Evolutionary conservation across 129 eudicot species (phyloP), one percentile per base, ranked within the genome.

Genomic region (Lactuca saligna): DNA sequence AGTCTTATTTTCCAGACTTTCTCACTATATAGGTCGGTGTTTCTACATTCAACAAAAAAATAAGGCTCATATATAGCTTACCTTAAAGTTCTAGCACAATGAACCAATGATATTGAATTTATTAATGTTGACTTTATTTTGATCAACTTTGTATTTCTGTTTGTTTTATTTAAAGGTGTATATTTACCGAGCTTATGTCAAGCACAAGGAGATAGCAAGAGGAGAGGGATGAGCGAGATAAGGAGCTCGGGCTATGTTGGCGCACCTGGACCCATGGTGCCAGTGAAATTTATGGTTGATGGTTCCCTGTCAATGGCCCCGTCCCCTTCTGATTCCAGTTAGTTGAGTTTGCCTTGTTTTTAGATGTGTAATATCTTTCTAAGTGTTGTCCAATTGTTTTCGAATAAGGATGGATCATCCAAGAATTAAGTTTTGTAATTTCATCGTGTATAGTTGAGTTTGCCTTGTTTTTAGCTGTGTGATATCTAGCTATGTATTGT

Each of bases 221-320:
- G 98, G 5, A 82, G 98, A 13, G 91, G 65, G 48, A 88, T 92
- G 98, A 78, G 79, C 8, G 98, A 92, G 79, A 78, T 92, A 6
- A 92, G 72, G 62, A 88, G 96, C 81, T 88, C 95, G 0, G 98
- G 96, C 41, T 57, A n/a, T 5, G 86, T 74, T 8, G 44, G 44
- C 44, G 90, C 87, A 37, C 83, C 88, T 3, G 94, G 86, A 57
- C 94, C 90, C 0, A 10, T 7, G 13, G 7, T 13, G 54, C 54
- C 69, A 7, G 32, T 50, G 2, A 51, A 72, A 20, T 35, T 73
- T 4, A 6, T 64, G 50, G 58, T 6, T 31, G 49, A 64, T 55
- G 65, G 54, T 48, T 75, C 78, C 33, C 72, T 59, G 7, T 0
- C 4, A 65, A 65, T 42, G 72, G 73, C 68, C 17, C 79, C 73